These are phyloP conservation scores for Taphrina communis DNA, from an alignment of 1,139 yeast genomes.

Conservation along the genomic window DNA sequence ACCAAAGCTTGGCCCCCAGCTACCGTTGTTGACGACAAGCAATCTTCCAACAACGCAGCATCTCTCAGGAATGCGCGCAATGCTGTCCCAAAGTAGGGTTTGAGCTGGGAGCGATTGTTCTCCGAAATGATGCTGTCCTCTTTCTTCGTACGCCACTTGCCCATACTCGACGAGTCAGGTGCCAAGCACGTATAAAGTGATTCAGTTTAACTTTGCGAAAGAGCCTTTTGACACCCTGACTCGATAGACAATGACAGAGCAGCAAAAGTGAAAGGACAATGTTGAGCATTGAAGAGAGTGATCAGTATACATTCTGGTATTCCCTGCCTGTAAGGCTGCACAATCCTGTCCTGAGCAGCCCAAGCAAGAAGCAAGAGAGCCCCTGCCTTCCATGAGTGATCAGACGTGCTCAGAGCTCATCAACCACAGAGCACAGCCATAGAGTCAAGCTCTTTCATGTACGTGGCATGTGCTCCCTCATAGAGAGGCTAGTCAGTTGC, in stretches of 20 bases:
- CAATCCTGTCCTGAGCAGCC: too few relatives aligned
- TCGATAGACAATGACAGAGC: too few relatives aligned
- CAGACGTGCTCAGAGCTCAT: slow-evolving; percentile 4
- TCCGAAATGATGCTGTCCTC: not conserved
- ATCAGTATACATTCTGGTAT: too few relatives aligned
- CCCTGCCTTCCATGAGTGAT: not conserved
- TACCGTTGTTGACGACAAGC: not conserved
- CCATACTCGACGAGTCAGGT: not conserved
- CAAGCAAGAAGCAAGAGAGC: too few relatives aligned
- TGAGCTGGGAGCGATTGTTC: not conserved
- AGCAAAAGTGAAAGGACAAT: too few relatives aligned
- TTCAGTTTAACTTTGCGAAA: too few relatives aligned
- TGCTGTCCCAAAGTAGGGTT: not conserved
- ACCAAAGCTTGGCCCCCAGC: not conserved
- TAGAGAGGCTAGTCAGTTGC: too few relatives aligned
- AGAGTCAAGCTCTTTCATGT: not conserved
- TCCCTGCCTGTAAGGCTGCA: too few relatives aligned
- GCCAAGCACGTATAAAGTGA: too few relatives aligned
- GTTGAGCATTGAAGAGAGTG: too few relatives aligned
- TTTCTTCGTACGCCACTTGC: slow-evolving; percentile 6
- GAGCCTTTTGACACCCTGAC: too few relatives aligned
- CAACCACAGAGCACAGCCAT: not conserved
- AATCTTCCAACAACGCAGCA: slow-evolving; percentile 6
- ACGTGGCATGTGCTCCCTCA: not conserved
- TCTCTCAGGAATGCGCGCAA: slow-evolving; percentile 14